Conservation (phyloP, 176 grass and related monocot genomes). For the Oryza longistaminata region DNA sequence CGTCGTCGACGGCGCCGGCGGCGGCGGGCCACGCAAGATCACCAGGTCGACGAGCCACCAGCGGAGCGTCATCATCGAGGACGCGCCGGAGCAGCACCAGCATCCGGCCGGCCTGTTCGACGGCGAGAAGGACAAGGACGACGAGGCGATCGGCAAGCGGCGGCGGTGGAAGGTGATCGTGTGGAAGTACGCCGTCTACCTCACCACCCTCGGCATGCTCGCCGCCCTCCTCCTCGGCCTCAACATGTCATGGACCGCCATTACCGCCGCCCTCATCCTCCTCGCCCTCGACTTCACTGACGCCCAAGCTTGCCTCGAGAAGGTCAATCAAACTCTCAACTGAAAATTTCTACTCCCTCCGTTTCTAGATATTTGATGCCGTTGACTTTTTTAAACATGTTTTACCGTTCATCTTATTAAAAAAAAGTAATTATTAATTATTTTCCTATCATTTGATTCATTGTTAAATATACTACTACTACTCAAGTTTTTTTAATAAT, state of each 20-base stretch:
- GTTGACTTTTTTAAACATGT: too few relatives aligned
- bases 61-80: slow-evolving; percentile 51
- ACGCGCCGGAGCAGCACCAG: slow-evolving; percentile 36
- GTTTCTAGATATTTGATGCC: too few relatives aligned
- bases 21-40: slow-evolving; percentile 41
- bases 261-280: slow-evolving; percentile 83
- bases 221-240: slow-evolving; percentile 77
- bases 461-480: too few relatives aligned
- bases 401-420: too few relatives aligned
- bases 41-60: slow-evolving; percentile 55
- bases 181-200: slow-evolving; percentile 79
- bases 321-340: slow-evolving; percentile 43
- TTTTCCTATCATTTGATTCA: too few relatives aligned
- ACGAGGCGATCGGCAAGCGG: slow-evolving; percentile 25
- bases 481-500: too few relatives aligned
- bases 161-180: slow-evolving; percentile 69
- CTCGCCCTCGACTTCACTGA: slow-evolving; percentile 93
- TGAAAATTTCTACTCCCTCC: neutral
- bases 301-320: slow-evolving; percentile 82
- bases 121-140: slow-evolving; percentile 30
- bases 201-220: slow-evolving; percentile 86
- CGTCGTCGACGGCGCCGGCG: neutral
- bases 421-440: too few relatives aligned
- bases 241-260: slow-evolving; percentile 96
- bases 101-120: neutral